These are phyloP conservation scores for Blastocystis sp. DNA, from an alignment of 352 stramenopile genomes.

Conservation along the genomic window DNA sequence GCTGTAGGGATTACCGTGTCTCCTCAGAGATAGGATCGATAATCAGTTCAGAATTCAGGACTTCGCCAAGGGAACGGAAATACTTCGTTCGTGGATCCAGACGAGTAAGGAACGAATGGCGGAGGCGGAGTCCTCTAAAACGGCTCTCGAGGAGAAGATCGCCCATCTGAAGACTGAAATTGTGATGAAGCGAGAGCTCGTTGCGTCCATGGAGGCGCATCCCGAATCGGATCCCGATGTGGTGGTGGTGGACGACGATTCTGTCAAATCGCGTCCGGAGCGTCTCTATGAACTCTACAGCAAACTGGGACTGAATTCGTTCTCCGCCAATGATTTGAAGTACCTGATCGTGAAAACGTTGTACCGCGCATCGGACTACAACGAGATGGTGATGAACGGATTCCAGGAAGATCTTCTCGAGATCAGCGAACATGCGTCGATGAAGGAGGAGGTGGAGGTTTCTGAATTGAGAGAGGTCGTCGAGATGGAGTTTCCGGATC, in stretches of 20 bases:
- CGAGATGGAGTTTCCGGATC: not conserved
- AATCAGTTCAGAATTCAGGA: not conserved
- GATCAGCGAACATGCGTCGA: not conserved
- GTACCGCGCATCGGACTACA: not conserved
- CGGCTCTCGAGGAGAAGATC: not conserved
- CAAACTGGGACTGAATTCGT: not conserved
- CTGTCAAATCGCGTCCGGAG: not conserved
- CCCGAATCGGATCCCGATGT: not conserved
- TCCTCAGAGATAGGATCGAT: not conserved
- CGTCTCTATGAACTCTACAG: not conserved
- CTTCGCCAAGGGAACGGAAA: not conserved
- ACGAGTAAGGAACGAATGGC: not conserved
- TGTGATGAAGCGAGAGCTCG: not conserved
- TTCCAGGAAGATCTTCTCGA: not conserved
- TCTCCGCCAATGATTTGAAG: not conserved
- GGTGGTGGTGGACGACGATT: not conserved
- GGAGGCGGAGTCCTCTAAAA: not conserved
- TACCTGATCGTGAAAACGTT: constrained; percentile 2
- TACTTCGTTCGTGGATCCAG: not conserved
- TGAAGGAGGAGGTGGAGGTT: not conserved
- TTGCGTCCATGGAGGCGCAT: not conserved
- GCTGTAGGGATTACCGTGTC: not conserved
- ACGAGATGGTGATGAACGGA: not conserved
- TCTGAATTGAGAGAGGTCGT: not conserved
- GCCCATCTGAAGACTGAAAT: not conserved